Conservation (phyloP, 164 flowering plant species). For the Vitis cinerea region DNA sequence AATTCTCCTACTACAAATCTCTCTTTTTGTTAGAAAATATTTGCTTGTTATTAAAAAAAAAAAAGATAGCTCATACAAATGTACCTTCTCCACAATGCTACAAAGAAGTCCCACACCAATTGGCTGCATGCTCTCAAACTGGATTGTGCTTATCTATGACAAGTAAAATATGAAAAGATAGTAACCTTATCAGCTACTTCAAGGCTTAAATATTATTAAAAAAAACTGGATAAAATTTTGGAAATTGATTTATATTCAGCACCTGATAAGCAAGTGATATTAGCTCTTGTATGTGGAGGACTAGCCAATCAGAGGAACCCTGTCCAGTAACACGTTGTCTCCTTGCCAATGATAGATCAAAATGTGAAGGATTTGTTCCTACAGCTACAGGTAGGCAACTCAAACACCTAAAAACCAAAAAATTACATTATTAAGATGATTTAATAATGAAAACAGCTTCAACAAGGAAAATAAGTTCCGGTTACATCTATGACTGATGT, state of each 20-base stretch:
- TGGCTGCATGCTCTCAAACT: slow-evolving; percentile 90
- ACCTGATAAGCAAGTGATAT: slow-evolving; percentile 98
- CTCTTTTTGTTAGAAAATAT: background rate
- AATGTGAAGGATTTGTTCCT: slow-evolving; percentile 83
- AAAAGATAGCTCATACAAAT: background rate
- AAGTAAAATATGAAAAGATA: background rate
- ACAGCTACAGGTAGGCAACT: slow-evolving; percentile 83
- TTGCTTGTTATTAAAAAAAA: background rate
- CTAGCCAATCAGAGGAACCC: slow-evolving; percentile 74
- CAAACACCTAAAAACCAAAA: slow-evolving; percentile 60
- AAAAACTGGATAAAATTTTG: background rate
- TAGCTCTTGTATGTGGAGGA: slow-evolving; percentile 78
- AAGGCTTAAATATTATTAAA: background rate
- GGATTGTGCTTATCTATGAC: slow-evolving; percentile 85
- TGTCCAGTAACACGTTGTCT: slow-evolving; percentile 25
- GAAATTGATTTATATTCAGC: background rate
- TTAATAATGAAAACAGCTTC: background rate
- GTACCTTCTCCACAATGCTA: slow-evolving; percentile 87
- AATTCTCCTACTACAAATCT: too few species aligned
- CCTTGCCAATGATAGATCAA: slow-evolving; percentile 82
- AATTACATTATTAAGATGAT: background rate
- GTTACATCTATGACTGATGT: background rate
- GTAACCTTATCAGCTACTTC: slow-evolving; percentile 1
- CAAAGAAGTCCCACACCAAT: slow-evolving; percentile 79
- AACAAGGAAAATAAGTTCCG: background rate